Percentiles rank a stretch among this genome's conserved stretches.
Conservation (phyloP, 306 rosid genomes). For the Carpinus fangiana region DNA sequence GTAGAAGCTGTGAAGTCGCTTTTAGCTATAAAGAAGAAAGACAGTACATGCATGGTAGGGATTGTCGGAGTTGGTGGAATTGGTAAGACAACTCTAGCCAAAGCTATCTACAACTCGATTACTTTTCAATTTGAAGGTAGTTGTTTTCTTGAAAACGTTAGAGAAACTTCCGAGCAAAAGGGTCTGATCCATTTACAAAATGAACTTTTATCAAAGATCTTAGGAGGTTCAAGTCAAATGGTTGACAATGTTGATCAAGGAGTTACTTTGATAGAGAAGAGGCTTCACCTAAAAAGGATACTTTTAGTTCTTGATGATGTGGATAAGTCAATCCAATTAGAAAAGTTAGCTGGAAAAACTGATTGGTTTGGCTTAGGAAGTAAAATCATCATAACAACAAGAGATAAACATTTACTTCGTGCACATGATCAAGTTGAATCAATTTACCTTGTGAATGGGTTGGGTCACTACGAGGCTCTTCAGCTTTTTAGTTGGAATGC, state of each 20-base stretch:
- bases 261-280: too few relatives aligned
- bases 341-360: background rate
- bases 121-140: background rate
- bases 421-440: too few relatives aligned
- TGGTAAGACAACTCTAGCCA: conserved; percentile 44
- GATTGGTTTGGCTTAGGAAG: background rate
- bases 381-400: conserved; percentile 4
- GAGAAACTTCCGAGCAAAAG: background rate
- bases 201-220: background rate
- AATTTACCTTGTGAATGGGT: too few relatives aligned
- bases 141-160: background rate
- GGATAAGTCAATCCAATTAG: background rate
- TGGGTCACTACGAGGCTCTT: too few relatives aligned
- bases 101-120: conserved; percentile 12
- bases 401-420: too few relatives aligned
- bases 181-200: background rate
- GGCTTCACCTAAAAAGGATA: background rate
- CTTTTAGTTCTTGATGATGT: background rate
- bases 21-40: background rate
- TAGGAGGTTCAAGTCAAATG: background rate
- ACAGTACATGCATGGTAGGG: conserved; percentile 29
- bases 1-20: background rate
- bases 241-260: background rate
- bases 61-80: conserved; percentile 37
- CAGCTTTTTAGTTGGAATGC: too few relatives aligned